Percentiles rank a stretch among this genome's conserved stretches.
Conservation (phyloP, 805 yeast species). For the Yarrowia deformans region DNA sequence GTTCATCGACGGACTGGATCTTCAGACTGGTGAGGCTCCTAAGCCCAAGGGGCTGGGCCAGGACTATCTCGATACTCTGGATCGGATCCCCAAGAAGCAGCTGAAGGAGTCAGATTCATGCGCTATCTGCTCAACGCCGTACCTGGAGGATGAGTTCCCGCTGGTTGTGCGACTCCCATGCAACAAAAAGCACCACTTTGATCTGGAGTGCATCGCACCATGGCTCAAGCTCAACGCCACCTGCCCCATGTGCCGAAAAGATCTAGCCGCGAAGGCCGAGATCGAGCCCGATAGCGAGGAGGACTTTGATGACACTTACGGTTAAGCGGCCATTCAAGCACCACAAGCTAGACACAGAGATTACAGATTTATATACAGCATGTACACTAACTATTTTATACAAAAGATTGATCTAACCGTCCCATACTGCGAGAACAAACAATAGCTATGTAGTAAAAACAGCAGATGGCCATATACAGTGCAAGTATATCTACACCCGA, state of each 20-base stretch:
- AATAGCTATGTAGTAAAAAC: too few relatives aligned
- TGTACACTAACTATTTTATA: constrained; percentile 35
- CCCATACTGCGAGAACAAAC: too few relatives aligned
- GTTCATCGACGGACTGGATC: constrained; percentile 30
- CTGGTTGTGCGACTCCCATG: constrained; percentile 80
- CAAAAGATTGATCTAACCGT: too few relatives aligned
- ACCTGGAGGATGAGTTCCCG: constrained; percentile 76
- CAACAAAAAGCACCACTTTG: constrained; percentile 72
- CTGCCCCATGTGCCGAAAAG: constrained; percentile 87
- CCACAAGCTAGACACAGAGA: neutral
- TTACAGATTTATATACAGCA: constrained; percentile 6
- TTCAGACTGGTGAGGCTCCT: constrained; percentile 21
- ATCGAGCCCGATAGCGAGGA: constrained; percentile 53
- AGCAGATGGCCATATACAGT: too few relatives aligned
- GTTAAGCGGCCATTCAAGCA: constrained; percentile 50
- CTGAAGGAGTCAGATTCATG: constrained; percentile 64
- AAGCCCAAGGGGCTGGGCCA: constrained; percentile 49
- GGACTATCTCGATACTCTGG: constrained; percentile 75
- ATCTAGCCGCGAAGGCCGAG: constrained; percentile 65
- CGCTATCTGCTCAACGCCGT: constrained; percentile 82
- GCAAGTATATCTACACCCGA: too few relatives aligned
- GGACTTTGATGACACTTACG: constrained; percentile 79
- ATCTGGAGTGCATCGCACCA: constrained; percentile 87
- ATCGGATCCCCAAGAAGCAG: constrained; percentile 64
- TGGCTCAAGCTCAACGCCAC: constrained; percentile 71